Percentiles rank a stretch among this genome's conserved stretches.
These are phyloP conservation scores for Ramichloridium luteum DNA, from an alignment of 2,329 filamentous ascomycete genomes.

Conservation along the genomic window DNA sequence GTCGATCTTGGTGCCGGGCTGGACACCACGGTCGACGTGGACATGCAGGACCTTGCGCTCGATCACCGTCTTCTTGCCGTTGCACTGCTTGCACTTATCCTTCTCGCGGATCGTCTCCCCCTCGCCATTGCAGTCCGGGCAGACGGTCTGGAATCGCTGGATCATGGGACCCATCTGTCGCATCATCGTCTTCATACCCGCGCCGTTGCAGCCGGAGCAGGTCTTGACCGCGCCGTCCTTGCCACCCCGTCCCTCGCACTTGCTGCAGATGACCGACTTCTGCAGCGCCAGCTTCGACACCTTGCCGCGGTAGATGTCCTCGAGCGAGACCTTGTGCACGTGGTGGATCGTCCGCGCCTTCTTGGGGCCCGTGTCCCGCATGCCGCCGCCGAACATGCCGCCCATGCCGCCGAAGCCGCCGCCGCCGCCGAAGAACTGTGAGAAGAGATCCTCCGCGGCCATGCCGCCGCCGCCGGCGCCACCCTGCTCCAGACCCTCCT, in stretches of 20 bases:
- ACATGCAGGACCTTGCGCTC: conserved; percentile 98
- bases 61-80: conserved; percentile 93
- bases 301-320: conserved; percentile 97
- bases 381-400: conserved; percentile 58
- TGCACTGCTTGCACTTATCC: conserved; percentile 93
- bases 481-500: conserved; percentile 82
- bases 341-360: conserved; percentile 95
- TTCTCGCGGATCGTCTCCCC: conserved; percentile 94
- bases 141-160: conserved; percentile 98
- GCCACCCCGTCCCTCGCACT: conserved; percentile 85
- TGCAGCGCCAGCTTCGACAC: conserved; percentile 94
- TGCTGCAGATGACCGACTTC: conserved; percentile 91
- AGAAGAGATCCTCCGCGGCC: conserved; percentile 91
- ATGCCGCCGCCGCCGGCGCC: conserved; percentile 69
- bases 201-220: conserved; percentile 80
- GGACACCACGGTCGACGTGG: conserved; percentile 89
- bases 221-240: conserved; percentile 97
- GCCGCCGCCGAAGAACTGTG: conserved; percentile 82
- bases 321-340: conserved; percentile 93
- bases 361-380: conserved; percentile 66
- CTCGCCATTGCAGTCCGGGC: conserved; percentile 94
- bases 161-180: conserved; percentile 99
- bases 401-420: conserved; percentile 56
- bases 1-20: conserved; percentile 88
- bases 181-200: conserved; percentile 99